Evolutionary conservation across 768 basidiomycete genomes (phyloP), one percentile per base, ranked within the genome.

Genomic region (Leccinum disarticulatum): DNA sequence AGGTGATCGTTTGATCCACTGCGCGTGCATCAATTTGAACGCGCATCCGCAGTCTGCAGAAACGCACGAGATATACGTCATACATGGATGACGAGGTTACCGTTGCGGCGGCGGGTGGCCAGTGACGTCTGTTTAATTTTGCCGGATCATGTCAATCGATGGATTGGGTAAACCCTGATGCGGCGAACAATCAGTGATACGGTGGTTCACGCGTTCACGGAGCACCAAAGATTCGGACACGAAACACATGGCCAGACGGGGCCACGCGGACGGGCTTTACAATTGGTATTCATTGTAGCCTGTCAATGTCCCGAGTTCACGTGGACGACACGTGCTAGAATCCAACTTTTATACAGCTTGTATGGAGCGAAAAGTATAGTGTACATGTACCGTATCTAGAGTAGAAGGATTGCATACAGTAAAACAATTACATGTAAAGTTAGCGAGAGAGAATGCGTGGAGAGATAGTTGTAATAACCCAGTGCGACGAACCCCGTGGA

Each of bases 91-190:
- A 35, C 33, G 33, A 35, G 33, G 33, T 35, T 14, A 14, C 33
- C 33, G 13, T 35, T 35, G 33, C 13, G 13, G 13, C 33, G 33
- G 33, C 33, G 33, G 33, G 75, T 22, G 35, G 75, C 75, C 63
- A 70, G 71, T 50, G 76, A 77, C 57, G 66, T 73, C 54, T 75
- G 69, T 64, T 61, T 76, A 52, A 70, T 74, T 47, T 58, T 77
- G 35, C 73, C 75, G 8, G 58, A 66, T 41, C 61, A 60, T 46
- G 61, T 75, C 55, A 70, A 69, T 62, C 60, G 58, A 50, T 64
- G 71, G 61, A 58, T 70, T 30, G 70, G 73, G 25, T 59, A 14
- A 66, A 64, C 25, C 62, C 68, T 13, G 57, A 50, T 72, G 49
- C 58, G 52, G 19, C 58, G 47, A 25, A 63, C 70, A n/a, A 61